Evolutionary conservation across 202 grass and related monocot genomes (phyloP).

Genomic region (Panicum virgatum): DNA sequence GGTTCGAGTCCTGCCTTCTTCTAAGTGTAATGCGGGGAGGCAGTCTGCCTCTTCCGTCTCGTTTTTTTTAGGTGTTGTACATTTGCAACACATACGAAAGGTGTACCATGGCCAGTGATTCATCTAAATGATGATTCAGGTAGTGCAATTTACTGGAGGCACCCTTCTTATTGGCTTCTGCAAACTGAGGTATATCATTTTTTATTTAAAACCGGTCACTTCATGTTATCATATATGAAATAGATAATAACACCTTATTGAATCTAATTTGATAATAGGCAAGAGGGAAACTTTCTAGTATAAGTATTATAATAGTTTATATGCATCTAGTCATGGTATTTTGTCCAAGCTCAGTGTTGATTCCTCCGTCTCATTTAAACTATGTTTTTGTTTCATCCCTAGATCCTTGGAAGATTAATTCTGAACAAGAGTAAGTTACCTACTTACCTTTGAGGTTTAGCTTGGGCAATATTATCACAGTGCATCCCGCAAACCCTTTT

Average conservation of each 20-base stretch:
- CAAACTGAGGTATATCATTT: constrained; percentile 86
- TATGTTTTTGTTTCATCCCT: constrained; percentile 24
- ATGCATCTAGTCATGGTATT: constrained; percentile 1
- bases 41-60: too few relatives aligned
- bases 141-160: constrained; percentile 86
- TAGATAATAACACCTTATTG: constrained; percentile 4
- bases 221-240: constrained; percentile 21
- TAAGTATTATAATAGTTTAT: constrained; percentile 12
- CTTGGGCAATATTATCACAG: constrained; percentile 11
- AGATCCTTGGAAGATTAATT: constrained; percentile 33
- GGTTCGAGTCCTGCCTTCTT: too few relatives aligned
- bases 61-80: constrained; percentile 74
- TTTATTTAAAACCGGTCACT: constrained; percentile 36
- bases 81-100: constrained; percentile 80
- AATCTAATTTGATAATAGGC: constrained; percentile 9
- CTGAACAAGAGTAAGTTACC: constrained; percentile 7
- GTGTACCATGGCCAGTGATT: constrained; percentile 88
- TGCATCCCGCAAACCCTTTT: constrained; percentile 44
- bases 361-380: constrained; percentile 10
- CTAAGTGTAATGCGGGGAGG: too few relatives aligned
- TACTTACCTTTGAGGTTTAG: constrained; percentile 13
- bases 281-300: neutral
- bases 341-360: neutral
- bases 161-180: constrained; percentile 76
- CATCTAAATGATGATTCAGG: too few relatives aligned